Evolutionary conservation across 306 rosid species (phyloP).

Genomic region (Abrus pulchellus): DNA sequence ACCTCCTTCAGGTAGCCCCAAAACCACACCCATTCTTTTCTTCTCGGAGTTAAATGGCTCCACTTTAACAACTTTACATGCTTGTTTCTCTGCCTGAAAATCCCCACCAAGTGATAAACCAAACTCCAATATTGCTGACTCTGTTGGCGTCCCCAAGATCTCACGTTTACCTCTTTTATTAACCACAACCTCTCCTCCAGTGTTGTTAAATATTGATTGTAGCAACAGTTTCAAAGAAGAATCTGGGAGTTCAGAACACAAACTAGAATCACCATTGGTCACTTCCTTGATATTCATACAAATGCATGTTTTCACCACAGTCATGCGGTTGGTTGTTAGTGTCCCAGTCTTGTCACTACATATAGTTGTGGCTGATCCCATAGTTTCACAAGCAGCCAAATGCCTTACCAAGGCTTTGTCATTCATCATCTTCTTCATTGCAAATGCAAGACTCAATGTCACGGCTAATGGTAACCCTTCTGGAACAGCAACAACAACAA

Average conservation of each 20-base stretch:
- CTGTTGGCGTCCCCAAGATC: constrained; percentile 91
- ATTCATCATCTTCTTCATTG: constrained; percentile 99
- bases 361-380: constrained; percentile 96
- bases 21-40: constrained; percentile 91
- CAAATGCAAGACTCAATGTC: constrained; percentile 95
- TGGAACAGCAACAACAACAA: constrained; percentile 96
- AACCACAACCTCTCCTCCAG: constrained; percentile 92
- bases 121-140: constrained; percentile 83
- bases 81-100: constrained; percentile 70
- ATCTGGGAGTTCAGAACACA: constrained; percentile 67
- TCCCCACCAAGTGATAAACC: constrained; percentile 84
- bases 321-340: constrained; percentile 91
- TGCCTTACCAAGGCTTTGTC: constrained; percentile 93
- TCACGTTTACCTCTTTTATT: constrained; percentile 73
- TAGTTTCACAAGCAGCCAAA: constrained; percentile 95
- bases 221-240: constrained; percentile 62
- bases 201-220: constrained; percentile 85
- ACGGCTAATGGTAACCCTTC: constrained; percentile 96
- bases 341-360: constrained; percentile 98
- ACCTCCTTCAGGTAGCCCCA: constrained; percentile 75
- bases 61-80: constrained; percentile 69
- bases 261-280: constrained; percentile 47
- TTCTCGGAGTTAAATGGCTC: constrained; percentile 95
- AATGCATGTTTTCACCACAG: constrained; percentile 89
- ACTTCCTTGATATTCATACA: constrained; percentile 75